Base-by-base conservation (phyloP, 495 filamentous ascomycete genomes). In the Massariosphaeria phaeospora region DNA sequence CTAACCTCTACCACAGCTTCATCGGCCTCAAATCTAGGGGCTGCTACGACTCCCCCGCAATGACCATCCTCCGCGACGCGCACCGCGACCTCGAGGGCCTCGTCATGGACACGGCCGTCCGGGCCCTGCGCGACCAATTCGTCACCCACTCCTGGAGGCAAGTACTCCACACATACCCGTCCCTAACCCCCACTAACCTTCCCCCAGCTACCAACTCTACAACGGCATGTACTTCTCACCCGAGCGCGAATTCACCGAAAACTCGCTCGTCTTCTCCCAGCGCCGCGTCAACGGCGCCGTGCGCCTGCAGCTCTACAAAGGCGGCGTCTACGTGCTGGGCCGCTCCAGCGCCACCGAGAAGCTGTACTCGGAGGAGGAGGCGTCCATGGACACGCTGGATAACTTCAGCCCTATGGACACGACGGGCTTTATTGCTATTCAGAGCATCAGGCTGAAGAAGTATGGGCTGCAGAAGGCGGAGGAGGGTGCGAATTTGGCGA, bases 31-130 rank as follows among this genome's bases (percentile, higher is more conserved):
- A 95, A 79, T 84, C 79, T 67, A 82, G 89, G 64, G 90, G 90
- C 62, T 95, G 90, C 80, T 95, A 96, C 76, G 91, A 95, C 68
- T 84, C 89, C 44, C 81, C 82, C 39, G 77, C 77, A 60, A 71
- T 88, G 38, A 91, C 86, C 45, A 80, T 81, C 71, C 76, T 87
- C 44, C 82, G 88, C 44, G 73, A 80, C 48, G 88, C 88, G 35
- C 89, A 93, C 72, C 65, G 89, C 29, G 88, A 94, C 63, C 75
- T 90, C 53, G 87, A 95, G 76, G 88, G 88, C 66, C 79, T 96
- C 33, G 82, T 85, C 23, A 74, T 96, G 68, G 93, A 96, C 71
- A 74, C 82, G 70, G 80, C 89, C 69, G 86, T 97, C 53, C 85
- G 91, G 45, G 75, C 80, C 57, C 77, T 96, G 44, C 86, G 91